Percentiles rank a stretch among this genome's conserved stretches.
Evolutionary conservation across 306 rosid genomes (phyloP).

Genomic region (Prinsepia uniflora): DNA sequence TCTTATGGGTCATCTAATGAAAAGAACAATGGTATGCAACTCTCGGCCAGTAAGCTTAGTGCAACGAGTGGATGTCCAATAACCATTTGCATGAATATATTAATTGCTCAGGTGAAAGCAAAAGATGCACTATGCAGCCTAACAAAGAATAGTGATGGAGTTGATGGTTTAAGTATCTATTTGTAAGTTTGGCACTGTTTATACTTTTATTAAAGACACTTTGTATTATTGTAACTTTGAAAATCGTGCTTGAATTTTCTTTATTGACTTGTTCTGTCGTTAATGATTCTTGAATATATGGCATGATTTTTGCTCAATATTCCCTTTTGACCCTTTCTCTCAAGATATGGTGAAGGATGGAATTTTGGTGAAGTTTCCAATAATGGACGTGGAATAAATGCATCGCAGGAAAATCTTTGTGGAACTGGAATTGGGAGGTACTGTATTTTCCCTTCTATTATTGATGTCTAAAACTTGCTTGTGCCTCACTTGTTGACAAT

Average conservation of each 20-base stretch:
- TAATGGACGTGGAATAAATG: constrained; percentile 87
- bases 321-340: constrained; percentile 18
- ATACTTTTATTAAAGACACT: not conserved
- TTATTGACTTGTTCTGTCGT: constrained; percentile 21
- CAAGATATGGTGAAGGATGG: constrained; percentile 99
- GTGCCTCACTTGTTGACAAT: constrained; percentile 11
- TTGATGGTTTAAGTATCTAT: constrained; percentile 87
- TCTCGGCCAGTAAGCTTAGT: constrained; percentile 7
- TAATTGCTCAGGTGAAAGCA: constrained; percentile 62
- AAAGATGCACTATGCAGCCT: constrained; percentile 52
- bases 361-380: constrained; percentile 96
- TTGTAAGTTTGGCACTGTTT: constrained; percentile 46
- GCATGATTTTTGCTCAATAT: constrained; percentile 5
- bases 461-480: constrained; percentile 15
- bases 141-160: constrained; percentile 62
- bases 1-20: constrained; percentile 97
- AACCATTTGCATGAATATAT: constrained; percentile 7
- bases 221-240: constrained; percentile 12
- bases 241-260: constrained; percentile 14
- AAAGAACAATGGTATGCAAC: constrained; percentile 77
- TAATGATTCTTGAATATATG: constrained; percentile 16
- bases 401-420: constrained; percentile 78
- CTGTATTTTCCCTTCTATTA: constrained; percentile 20
- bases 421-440: constrained; percentile 94
- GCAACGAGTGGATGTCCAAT: not conserved